Evolutionary conservation across 257 asterid genomes (phyloP), one percentile per base, ranked within the genome.

Genomic region (Lycium barbarum): DNA sequence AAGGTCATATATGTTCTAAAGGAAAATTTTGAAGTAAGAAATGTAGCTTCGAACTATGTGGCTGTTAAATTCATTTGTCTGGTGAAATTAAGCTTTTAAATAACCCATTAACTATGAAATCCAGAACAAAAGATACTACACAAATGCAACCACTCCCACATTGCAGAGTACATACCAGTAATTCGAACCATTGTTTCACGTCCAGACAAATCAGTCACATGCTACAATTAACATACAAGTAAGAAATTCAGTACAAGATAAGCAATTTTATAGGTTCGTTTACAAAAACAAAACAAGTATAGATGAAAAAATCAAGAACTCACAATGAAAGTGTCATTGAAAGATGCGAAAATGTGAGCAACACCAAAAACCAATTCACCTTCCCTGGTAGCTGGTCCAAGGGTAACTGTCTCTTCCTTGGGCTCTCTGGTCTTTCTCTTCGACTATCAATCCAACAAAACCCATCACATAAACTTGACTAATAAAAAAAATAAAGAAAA

Each of bases 331-430:
- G 98, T 95, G 80, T 95, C 99, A 8, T 94, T 93, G 88, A 95
- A 95, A 2, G 99, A 95, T 17, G 99, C 99, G 43, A 95, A 95
- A 86, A 95, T 92, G 93, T 95, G 99, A 11, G 99, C 99, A 22
- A 94, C 98, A 2, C 99, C 95, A 70, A 95, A 95, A 40, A 94
- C 97, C 22, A 84, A 57, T 61, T 95, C 98, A 8, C 98, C 99
- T 3, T 95, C 98, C 86, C 94, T 90, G 0, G 90, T 89, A 47
- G 94, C 89, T 6, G 99, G 99, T 68, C 99, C 99, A 57, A 94
- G 93, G 9, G 95, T 94, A 53, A 94, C 93, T 55, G 88, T 94
- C 14, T 94, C 99, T 85, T 94, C 98, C 91, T 95, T 95, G 55
- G 97, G 97, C 89, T 95, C 98, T 81, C 97, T 91, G 33, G 89